These are phyloP conservation scores for Agastache rugosa DNA, from an alignment of 257 asterid species.

Conservation along the genomic window DNA sequence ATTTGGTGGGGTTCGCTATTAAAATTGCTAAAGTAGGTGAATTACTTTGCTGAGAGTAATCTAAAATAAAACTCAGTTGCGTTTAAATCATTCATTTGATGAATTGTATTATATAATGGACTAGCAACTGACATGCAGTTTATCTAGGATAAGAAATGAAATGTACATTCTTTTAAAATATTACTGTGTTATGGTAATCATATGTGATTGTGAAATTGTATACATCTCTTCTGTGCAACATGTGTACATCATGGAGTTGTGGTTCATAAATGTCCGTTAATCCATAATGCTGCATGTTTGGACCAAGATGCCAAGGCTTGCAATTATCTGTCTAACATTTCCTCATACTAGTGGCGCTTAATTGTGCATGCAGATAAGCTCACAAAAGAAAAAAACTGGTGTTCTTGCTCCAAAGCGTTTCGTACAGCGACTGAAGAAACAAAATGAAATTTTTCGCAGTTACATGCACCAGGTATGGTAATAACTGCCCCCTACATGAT, in stretches of 20 bases:
- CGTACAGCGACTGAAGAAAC: conserved; percentile 87
- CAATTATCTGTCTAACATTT: neutral
- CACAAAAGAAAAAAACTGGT: conserved; percentile 91
- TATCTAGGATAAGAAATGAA: conserved; percentile 9
- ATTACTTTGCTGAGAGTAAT: neutral
- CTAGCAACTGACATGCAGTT: neutral
- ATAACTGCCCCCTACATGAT: neutral
- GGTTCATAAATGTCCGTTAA: conserved; percentile 27
- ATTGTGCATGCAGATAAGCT: conserved; percentile 70
- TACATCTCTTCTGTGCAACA: neutral
- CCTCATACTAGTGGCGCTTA: conserved; percentile 24
- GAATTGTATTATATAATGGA: conserved; percentile 16
- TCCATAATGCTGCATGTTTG: conserved; percentile 16
- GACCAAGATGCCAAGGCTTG: conserved; percentile 7
- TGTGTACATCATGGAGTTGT: conserved; percentile 18
- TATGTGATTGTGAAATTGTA: conserved; percentile 15
- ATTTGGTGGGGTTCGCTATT: neutral
- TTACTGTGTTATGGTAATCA: neutral
- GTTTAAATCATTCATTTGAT: conserved; percentile 12
- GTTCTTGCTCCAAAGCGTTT: conserved; percentile 94
- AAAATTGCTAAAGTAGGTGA: neutral
- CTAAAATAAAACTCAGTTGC: neutral
- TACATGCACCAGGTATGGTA: conserved; percentile 91
- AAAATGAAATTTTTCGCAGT: conserved; percentile 89
- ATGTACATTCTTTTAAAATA: neutral